Evolutionary conservation across 805 yeast species (phyloP), one percentile per base, ranked within the genome.

Genomic region (Sporopachydermia quercuum): DNA sequence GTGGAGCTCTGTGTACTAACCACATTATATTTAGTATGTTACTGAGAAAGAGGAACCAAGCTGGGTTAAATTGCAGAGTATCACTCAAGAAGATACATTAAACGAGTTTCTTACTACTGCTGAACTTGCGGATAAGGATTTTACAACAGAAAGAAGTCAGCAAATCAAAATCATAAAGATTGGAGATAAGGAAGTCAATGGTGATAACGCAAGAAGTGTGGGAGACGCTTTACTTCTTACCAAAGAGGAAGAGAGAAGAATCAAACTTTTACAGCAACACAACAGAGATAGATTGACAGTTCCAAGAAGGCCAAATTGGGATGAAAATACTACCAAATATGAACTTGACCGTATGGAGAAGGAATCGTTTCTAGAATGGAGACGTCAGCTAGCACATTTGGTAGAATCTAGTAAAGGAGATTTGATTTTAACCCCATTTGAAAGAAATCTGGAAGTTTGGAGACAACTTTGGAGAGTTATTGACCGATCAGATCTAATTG

Each of bases 391-490:
- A 45, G 98, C 98, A 0, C 59, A 69, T 36, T 65, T 91, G 42
- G 93, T 87, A 46, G 94, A 89, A 56, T 71, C 70, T 49, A 75
- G 85, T 47, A 16, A 14, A 5, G 63, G 57, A 14, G 94, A 89
- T 57, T 65, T 91, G 51, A 64, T 87, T 43, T 68, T 91, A 55
- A 91, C 98, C 0, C 98, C 98, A 3, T 91, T 89, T 55, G 98
- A 91, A 64, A 76, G 98, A 64, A 91, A 91, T 57, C 66, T 91
- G 47, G 96, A 89, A 66, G 96, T 91, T 43, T 91, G 98, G 98
- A 77, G 91, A 55, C 98, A 91, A 61, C 65, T 91, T 47, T 91
- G 98, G 98, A 74, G 98, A 62, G 98, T 91, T 36, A 82, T 86
- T 16, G 98, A 91, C 59, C 74, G 97, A 54, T 83, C 91, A 16